A percentile compares a stretch with the other conserved stretches of the same genome.
Conservation (phyloP, 1,139 yeast genomes). For the Suhomyces taliae region DNA sequence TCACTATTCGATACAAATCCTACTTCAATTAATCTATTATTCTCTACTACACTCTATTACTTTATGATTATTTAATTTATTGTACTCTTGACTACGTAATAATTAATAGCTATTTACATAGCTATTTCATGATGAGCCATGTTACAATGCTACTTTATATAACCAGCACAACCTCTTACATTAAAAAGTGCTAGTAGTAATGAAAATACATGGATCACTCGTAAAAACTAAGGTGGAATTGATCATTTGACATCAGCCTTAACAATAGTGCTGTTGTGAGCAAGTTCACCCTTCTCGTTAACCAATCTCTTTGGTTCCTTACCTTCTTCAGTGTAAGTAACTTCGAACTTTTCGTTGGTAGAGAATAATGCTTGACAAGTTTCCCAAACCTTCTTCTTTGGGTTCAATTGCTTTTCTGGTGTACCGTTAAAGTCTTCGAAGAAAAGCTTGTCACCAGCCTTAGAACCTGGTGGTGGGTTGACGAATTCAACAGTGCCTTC, state of each 20-base stretch:
- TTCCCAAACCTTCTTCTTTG: slow-evolving; percentile 99
- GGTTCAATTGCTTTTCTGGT: slow-evolving; percentile 92
- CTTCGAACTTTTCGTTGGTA: slow-evolving; percentile 74
- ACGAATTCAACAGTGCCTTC: slow-evolving; percentile 80
- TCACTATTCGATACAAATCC: no score
- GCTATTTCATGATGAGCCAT: no score
- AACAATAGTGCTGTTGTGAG: slow-evolving; percentile 66
- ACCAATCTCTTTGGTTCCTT: slow-evolving; percentile 76
- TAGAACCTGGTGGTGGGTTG: slow-evolving; percentile 91
- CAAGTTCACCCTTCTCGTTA: slow-evolving; percentile 69
- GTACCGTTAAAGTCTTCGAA: slow-evolving; percentile 86
- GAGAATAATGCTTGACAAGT: slow-evolving; percentile 87
- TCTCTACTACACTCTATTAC: neutral
- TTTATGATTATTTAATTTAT: neutral
- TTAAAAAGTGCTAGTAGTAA: no score
- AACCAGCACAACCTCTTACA: neutral
- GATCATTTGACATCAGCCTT: slow-evolving; percentile 70
- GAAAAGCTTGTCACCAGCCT: slow-evolving; percentile 95
- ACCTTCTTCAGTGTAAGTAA: slow-evolving; percentile 80
- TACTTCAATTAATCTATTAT: neutral
- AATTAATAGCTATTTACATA: neutral
- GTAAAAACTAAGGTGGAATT: neutral
- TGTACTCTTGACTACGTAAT: neutral
- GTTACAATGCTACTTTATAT: neutral
- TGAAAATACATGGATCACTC: no score